phyloP scores from a whole-genome alignment of 495 filamentous ascomycete genomes.

The Neurospora tetraspora region DNA sequence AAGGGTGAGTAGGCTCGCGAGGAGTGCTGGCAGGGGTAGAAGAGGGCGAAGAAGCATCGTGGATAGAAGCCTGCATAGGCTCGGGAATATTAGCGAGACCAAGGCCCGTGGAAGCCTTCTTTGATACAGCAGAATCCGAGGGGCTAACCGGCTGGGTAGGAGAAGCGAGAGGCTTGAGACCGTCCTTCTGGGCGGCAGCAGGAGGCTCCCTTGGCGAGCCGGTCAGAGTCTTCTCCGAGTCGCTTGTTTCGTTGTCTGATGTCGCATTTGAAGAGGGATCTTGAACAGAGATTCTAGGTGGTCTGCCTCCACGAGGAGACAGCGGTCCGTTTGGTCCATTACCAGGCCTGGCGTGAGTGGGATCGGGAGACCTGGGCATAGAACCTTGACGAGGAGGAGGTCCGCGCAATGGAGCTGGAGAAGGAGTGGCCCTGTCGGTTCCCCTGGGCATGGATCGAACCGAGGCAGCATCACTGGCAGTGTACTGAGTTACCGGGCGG shows the following conservation, averaged over 20 bases:
- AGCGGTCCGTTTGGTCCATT: not conserved
- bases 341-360: not conserved
- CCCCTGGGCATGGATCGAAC: slow-evolving; percentile 43
- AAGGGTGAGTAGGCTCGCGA: slow-evolving; percentile 2
- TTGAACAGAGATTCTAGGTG: not conserved
- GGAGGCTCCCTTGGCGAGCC: slow-evolving; percentile 16
- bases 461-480: slow-evolving; percentile 48
- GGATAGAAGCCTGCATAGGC: slow-evolving; percentile 12
- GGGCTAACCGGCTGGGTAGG: slow-evolving; percentile 11
- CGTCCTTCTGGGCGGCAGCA: slow-evolving; percentile 19
- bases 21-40: slow-evolving; percentile 6
- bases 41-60: slow-evolving; percentile 8
- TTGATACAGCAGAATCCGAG: slow-evolving; percentile 15
- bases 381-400: not conserved
- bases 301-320: not conserved
- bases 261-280: not conserved
- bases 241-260: not conserved
- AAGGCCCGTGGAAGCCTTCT: slow-evolving; percentile 9
- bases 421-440: slow-evolving; percentile 37
- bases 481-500: slow-evolving; percentile 54
- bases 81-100: slow-evolving; percentile 11
- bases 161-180: slow-evolving; percentile 15
- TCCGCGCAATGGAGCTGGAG: not conserved
- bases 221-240: not conserved
- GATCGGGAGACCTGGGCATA: not conserved